Evolutionary conservation across 108 stramenopile species (phyloP).

Genomic region (Nannochloropsis granulata): DNA sequence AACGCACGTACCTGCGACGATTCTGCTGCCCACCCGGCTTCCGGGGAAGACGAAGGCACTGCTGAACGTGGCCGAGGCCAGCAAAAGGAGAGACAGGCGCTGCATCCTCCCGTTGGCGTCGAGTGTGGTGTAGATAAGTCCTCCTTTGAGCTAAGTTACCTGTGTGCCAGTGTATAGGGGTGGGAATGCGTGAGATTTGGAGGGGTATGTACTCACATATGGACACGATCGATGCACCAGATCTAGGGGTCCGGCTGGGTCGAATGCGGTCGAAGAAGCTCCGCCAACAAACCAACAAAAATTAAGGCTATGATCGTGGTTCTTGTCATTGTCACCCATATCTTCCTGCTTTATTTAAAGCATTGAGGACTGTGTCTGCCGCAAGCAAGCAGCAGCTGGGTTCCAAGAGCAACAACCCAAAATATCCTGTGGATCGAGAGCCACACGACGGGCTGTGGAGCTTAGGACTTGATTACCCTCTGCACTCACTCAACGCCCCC

Average conservation of each 20-base stretch:
- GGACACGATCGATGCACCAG: background rate
- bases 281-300: too few relatives aligned
- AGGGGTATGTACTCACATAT: background rate
- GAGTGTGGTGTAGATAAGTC: background rate
- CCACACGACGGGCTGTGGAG: background rate
- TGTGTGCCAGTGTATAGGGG: background rate
- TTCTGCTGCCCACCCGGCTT: background rate
- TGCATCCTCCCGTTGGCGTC: background rate
- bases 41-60: background rate
- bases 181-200: too few relatives aligned
- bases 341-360: too few relatives aligned
- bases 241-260: background rate
- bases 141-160: background rate
- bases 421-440: background rate
- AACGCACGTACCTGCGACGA: background rate
- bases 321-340: too few relatives aligned
- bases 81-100: background rate
- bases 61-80: background rate
- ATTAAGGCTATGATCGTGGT: too few relatives aligned
- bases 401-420: background rate
- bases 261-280: too few relatives aligned
- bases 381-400: background rate
- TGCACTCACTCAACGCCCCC: too few relatives aligned
- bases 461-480: too few relatives aligned
- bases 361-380: too few relatives aligned